Conservation (phyloP, 768 basidiomycete genomes). For the Xanthoconium purpureum region DNA sequence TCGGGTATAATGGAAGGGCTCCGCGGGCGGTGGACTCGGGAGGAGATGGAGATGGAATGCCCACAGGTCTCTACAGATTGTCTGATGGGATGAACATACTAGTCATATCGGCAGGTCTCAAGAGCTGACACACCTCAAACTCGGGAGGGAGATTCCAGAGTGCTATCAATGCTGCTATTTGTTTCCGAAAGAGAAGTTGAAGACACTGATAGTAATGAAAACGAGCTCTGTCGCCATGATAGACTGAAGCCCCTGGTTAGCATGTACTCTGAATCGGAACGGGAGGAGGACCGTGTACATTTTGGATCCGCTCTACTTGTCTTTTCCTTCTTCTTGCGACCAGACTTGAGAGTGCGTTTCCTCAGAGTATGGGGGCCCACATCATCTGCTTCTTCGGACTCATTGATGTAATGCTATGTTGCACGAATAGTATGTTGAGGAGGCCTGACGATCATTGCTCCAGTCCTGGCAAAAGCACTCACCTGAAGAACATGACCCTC, state of each 20-base stretch:
- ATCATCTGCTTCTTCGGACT: slow-evolving; percentile 68
- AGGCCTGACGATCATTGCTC: neutral
- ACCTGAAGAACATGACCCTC: slow-evolving; percentile 93
- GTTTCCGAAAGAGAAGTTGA: slow-evolving; percentile 77
- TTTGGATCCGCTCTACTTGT: slow-evolving; percentile 56
- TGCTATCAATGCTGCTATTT: slow-evolving; percentile 56
- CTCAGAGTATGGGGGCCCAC: slow-evolving; percentile 58
- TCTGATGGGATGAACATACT: slow-evolving; percentile 37
- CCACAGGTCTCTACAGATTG: slow-evolving; percentile 80
- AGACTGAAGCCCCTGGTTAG: slow-evolving; percentile 50
- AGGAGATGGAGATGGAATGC: slow-evolving; percentile 64
- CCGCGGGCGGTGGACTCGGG: slow-evolving; percentile 56
- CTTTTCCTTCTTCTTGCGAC: slow-evolving; percentile 48
- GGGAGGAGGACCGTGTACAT: slow-evolving; percentile 38
- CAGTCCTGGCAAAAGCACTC: slow-evolving; percentile 14
- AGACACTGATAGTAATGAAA: slow-evolving; percentile 83
- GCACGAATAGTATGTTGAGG: neutral
- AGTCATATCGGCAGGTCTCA: neutral
- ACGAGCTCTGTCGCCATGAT: slow-evolving; percentile 74
- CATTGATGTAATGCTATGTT: slow-evolving; percentile 75
- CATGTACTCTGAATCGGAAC: neutral
- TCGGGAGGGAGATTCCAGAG: slow-evolving; percentile 75
- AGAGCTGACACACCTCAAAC: slow-evolving; percentile 59
- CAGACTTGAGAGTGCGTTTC: slow-evolving; percentile 64
- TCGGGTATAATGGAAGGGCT: slow-evolving; percentile 51